Evolutionary conservation across 176 grass and related monocot species (phyloP), one percentile per base, ranked within the genome.

Genomic region (Echinochloa phyllopogon): DNA sequence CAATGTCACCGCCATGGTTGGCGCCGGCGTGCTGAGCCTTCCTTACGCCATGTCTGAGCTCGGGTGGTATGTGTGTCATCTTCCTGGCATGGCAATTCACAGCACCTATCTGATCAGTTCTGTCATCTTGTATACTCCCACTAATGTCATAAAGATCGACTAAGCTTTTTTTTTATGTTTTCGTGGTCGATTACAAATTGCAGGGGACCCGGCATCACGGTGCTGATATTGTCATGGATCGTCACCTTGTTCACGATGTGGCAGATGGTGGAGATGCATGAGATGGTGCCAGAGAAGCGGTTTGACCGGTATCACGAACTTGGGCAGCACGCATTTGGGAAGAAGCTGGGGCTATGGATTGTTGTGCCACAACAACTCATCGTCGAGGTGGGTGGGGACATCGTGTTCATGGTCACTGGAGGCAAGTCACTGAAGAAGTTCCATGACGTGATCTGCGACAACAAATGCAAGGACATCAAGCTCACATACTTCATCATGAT

Each of bases 201-300:
- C 76, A 97, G 95, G 95, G 95, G 90, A 1, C 88, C 95, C 0
- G 95, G 95, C n/a, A 79, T 91, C 5, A 75, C 73, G 15, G 88
- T 98, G 76, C 79, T 98, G 23, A 65, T 98, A 8, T 12, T 95
- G 29, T 98, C 95, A 5, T 98, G 95, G 95, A 55, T 95, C 42
- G 80, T 98, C 77, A 98, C 95, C 18, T 65, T 98, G 3, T 98
- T 95, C 90, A 98, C 95, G 4, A 87, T 95, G 20, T 98, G 95
- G 95, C 95, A 98, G 82, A 98, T 98, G 95, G 95, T 95, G 65
- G 92, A 98, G 84, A 94, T 98, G 92, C 95, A 98, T 43, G 95
- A 98, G 90, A 87, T 86, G 87, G 86, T 98, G 2, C 95, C 95
- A 1, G 95, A 92, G 7, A 93, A 88, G 85, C 88, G 95, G 18